A percentile compares a stretch with the other conserved stretches of the same genome.
Evolutionary conservation across 306 rosid genomes (phyloP).

Genomic region (Vigna reflexopilosa): DNA sequence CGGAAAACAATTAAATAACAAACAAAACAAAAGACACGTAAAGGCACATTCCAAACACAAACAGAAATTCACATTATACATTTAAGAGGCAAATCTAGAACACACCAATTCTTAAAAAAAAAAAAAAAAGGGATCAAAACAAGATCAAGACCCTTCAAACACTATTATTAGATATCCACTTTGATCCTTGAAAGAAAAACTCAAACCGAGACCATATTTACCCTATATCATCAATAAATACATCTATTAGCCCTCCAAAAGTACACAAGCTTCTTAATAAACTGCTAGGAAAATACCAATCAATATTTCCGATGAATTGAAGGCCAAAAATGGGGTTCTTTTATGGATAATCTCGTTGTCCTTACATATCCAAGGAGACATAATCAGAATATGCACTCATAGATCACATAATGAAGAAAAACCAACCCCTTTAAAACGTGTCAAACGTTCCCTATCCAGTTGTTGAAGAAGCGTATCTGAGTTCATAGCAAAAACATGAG

Average conservation of each 20-base stretch:
- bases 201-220: conserved; percentile 4
- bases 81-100: background rate
- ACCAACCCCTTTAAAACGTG: conserved; percentile 79
- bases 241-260: conserved; percentile 14
- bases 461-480: conserved; percentile 59
- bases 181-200: conserved; percentile 6
- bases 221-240: background rate
- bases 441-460: conserved; percentile 58
- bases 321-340: background rate
- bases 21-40: conserved; percentile 15
- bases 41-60: conserved; percentile 22
- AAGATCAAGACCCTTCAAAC: conserved; percentile 23
- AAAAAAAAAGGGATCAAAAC: conserved; percentile 1
- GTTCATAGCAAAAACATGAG: conserved; percentile 73
- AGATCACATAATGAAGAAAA: conserved; percentile 2
- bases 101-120: background rate
- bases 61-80: conserved; percentile 19
- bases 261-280: background rate
- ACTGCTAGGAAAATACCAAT: background rate
- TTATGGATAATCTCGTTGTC: background rate
- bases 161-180: conserved; percentile 10
- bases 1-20: background rate
- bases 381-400: background rate
- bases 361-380: conserved; percentile 14
- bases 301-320: background rate